phyloP scores from a whole-genome alignment of 2,329 filamentous ascomycete species.

The Alternaria gaisen region DNA sequence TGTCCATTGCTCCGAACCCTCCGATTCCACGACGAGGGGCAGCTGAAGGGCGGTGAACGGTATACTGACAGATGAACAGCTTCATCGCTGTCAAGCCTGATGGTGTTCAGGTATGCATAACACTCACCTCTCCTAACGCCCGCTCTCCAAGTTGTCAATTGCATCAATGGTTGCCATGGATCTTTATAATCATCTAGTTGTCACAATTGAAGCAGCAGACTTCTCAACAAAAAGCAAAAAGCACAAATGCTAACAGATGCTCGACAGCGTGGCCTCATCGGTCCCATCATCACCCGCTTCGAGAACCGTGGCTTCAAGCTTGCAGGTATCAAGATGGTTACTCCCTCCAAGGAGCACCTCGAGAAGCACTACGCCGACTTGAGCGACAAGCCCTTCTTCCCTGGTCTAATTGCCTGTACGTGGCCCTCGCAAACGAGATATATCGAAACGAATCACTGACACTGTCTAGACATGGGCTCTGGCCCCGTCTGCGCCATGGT shows the following conservation, averaged over 20 bases:
- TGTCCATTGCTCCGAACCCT: conserved; percentile 50
- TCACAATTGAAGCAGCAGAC: background rate
- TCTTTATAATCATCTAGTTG: background rate
- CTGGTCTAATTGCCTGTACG: conserved; percentile 89
- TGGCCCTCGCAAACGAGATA: conserved; percentile 20
- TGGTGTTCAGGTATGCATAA: conserved; percentile 85
- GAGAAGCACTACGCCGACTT: conserved; percentile 98
- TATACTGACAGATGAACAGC: conserved; percentile 62
- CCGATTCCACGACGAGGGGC: background rate
- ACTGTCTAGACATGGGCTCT: conserved; percentile 83
- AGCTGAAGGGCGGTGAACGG: conserved; percentile 29
- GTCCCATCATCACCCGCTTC: conserved; percentile 97
- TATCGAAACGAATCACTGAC: conserved; percentile 16
- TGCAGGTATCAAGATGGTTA: conserved; percentile 93
- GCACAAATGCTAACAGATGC: conserved; percentile 18
- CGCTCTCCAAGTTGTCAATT: background rate
- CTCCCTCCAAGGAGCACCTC: conserved; percentile 91
- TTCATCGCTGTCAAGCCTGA: conserved; percentile 99
- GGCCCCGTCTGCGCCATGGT: conserved; percentile 99
- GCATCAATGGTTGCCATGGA: background rate
- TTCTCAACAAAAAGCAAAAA: conserved; percentile 10
- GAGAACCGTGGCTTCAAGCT: conserved; percentile 99
- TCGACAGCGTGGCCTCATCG: conserved; percentile 89
- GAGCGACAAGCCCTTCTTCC: conserved; percentile 95
- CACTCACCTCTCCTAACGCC: no score